A percentile compares a stretch with the other conserved stretches of the same genome.
phyloP scores from a whole-genome alignment of 371 early-diverging fungal species.

The Circinella umbellata region DNA sequence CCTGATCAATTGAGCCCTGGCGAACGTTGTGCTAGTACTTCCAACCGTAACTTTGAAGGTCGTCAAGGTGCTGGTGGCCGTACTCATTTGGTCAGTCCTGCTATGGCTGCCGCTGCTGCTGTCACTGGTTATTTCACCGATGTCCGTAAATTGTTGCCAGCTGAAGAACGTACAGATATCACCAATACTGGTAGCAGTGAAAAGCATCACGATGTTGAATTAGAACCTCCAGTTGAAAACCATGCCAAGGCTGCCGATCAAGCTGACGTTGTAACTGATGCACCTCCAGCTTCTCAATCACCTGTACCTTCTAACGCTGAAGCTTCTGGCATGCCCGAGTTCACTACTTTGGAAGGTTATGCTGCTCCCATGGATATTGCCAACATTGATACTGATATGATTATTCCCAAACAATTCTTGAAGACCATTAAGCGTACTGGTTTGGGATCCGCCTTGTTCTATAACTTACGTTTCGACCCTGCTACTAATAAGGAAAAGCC shows the following conservation, averaged over 20 bases:
- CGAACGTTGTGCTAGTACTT: conserved; percentile 74
- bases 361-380: conserved; percentile 66
- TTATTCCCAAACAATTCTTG: conserved; percentile 78
- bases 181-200: conserved; percentile 8
- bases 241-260: conserved; percentile 22
- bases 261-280: conserved; percentile 31
- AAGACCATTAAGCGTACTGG: conserved; percentile 78
- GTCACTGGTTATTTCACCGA: conserved; percentile 52
- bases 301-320: conserved; percentile 13
- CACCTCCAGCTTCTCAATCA: conserved; percentile 17
- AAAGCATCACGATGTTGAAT: conserved; percentile 19
- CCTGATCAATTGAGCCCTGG: conserved; percentile 71
- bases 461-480: conserved; percentile 60
- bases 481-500: conserved; percentile 51
- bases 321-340: conserved; percentile 60
- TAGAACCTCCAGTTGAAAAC: conserved; percentile 21
- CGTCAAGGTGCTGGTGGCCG: conserved; percentile 71
- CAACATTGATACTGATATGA: conserved; percentile 77
- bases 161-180: conserved; percentile 23
- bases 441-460: conserved; percentile 65
- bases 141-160: conserved; percentile 38
- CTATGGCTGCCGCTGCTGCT: conserved; percentile 58
- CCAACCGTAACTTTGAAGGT: conserved; percentile 78
- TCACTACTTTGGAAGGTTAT: conserved; percentile 60
- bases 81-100: conserved; percentile 60